Percentiles rank a stretch among this genome's conserved stretches.
phyloP scores from a whole-genome alignment of 2,329 filamentous ascomycete species.

The Aspergillus brasiliensis region DNA sequence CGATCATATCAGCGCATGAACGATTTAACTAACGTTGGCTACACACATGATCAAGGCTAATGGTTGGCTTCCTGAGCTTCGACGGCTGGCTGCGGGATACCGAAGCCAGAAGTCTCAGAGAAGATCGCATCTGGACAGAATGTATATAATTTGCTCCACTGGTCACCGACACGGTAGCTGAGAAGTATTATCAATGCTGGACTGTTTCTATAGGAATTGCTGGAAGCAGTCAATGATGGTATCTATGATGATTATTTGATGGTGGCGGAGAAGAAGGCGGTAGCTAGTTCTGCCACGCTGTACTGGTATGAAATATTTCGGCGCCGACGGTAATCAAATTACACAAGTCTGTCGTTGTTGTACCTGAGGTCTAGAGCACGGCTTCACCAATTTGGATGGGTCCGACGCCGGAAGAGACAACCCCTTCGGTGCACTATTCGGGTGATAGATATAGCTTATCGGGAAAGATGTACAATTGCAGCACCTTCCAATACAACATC shows the following conservation, averaged over 20 bases:
- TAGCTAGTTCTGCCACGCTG: not conserved
- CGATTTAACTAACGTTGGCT: not conserved
- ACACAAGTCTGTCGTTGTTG: not conserved
- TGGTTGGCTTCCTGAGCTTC: constrained; percentile 38
- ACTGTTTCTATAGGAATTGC: not conserved
- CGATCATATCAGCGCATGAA: constrained; percentile 8
- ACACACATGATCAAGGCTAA: constrained; percentile 45
- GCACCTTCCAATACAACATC: not conserved
- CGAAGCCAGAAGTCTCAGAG: constrained; percentile 31
- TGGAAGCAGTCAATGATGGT: not conserved
- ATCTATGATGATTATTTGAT: not conserved
- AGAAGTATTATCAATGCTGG: not conserved
- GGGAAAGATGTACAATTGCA: not conserved
- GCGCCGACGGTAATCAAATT: not conserved
- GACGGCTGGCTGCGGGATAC: constrained; percentile 33
- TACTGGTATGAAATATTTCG: constrained; percentile 8
- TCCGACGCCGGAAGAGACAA: not conserved
- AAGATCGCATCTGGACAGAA: constrained; percentile 30
- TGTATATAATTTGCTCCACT: constrained; percentile 4
- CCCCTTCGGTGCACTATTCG: not conserved
- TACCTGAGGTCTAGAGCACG: constrained; percentile 1
- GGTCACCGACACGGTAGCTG: not conserved
- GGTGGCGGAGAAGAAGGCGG: constrained; percentile 17
- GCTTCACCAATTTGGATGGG: not conserved
- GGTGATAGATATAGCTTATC: not conserved